Base-by-base conservation (phyloP, 2,329 filamentous ascomycete genomes). In the Fusarium drepaniforme region DNA sequence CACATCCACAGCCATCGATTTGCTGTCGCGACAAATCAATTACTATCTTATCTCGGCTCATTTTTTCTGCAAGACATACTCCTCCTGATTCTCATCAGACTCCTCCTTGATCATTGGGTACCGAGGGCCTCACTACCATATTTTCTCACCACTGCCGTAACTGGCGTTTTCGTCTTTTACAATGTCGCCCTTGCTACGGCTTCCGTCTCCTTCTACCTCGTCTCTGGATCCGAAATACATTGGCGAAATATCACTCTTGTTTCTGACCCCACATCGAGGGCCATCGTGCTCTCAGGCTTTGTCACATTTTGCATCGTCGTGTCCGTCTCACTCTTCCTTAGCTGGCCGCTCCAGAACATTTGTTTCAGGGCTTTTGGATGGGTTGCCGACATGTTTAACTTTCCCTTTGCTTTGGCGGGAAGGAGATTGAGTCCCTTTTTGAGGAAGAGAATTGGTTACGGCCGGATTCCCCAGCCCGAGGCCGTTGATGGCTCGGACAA, bases 171-270 rank as follows among this genome's bases (percentile, higher is more conserved):
- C 6, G 30, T 61, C 2, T 44, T 44, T 61, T 61, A 61, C 58
- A 61, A 61, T 23, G 38, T 42, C 58, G 18, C 28, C 44, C 58
- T 61, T 33, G 23, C 58, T 33, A 28, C 38, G 3, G 38, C 38
- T 11, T 61, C 58, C 18, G 58, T 81, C 9, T 77, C 80, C 11
- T 82, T 82, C 66, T 82, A 79, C 57, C 53, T 64, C 18, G 72
- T 80, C 7, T 66, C 80, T 1, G 80, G 80, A 12, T 77, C 77
- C 2, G 80, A 83, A 58, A 74, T 83, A 1, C 81, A 80, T 42
- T 83, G 81, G 81, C 76, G 79, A 33, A 82, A 83, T 44, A 68
- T 81, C 49, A 78, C 66, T 13, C 42, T 82, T 28, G 77, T 75
- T 1, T 70, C 74, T 3, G 81, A 82, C 42, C 67, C 79, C 5